Base-by-base conservation (phyloP, 805 yeast genomes). In the Saturnispora bothae region DNA sequence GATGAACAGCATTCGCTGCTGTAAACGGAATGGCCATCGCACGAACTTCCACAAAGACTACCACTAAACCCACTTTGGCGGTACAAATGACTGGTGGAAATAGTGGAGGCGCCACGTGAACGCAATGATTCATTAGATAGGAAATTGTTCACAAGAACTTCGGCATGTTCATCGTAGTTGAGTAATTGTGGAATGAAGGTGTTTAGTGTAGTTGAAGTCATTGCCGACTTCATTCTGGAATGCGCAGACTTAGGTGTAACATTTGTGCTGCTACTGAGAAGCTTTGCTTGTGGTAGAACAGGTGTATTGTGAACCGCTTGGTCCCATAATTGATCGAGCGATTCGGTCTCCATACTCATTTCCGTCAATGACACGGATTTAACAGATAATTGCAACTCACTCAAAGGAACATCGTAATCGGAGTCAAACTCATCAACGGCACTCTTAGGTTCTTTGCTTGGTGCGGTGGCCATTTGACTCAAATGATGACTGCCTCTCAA, bases 161-260 rank as follows among this genome's bases (percentile, higher is more conserved):
- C 33, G 13, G 33, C 33, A 18, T 30, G 33, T 13, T 30, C 33
- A 18, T 30, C 33, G 12, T 30, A 30, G 14, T 30, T 30, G 9
- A 30, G 18, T 10, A 4, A 4, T 7, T 18, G 14, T 7, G 15
- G 8, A 6, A n/a, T n/a, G 12, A 12, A 6, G 5, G 28, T 26
- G 15, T 26, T 18, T 4, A 30, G 9, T 6, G 23, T 30, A 7
- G 22, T 16, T 14, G 13, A 18, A 18, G 13, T 18, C 31, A 28
- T 30, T 4, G 23, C 15, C 5, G 28, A 26, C 15, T 26, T 26
- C 15, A 26, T 26, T 26, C 28, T 26, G 15, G 6, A 7, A n/a
- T 26, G 28, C 7, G 6, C 15, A 10, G 6, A 7, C 7, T 6
- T n/a, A 10, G 15, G 15, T 5, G 28, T 26, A n/a, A 6, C 15